Percentiles rank a stretch among this genome's conserved stretches.
Conservation (phyloP, 176 grass and related monocot genomes). For the Musa acuminata region DNA sequence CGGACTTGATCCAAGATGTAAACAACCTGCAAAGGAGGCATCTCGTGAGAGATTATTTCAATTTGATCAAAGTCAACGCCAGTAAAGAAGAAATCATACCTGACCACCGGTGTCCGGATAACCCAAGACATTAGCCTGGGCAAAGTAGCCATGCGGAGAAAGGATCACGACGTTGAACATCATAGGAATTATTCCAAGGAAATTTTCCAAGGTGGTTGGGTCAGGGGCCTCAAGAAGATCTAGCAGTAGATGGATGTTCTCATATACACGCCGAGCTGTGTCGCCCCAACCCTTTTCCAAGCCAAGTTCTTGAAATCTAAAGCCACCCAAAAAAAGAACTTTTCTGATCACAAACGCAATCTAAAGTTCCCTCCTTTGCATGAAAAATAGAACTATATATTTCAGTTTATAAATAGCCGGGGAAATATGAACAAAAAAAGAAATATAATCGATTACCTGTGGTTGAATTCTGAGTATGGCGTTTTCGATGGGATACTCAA, state of each 20-base stretch:
- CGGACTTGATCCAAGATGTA: slow-evolving; percentile 99
- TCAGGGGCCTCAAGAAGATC: slow-evolving; percentile 96
- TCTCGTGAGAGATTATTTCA: background rate
- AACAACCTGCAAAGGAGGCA: slow-evolving; percentile 43
- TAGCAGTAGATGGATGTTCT: slow-evolving; percentile 80
- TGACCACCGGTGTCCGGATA: slow-evolving; percentile 97
- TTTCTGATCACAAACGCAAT: no score
- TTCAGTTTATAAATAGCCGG: no score
- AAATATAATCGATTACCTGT: slow-evolving; percentile 37
- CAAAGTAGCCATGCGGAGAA: slow-evolving; percentile 87
- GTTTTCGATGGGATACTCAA: slow-evolving; percentile 45
- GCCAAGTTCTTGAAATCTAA: slow-evolving; percentile 90
- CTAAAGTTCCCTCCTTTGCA: no score
- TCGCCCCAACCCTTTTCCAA: slow-evolving; percentile 94
- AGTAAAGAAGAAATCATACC: slow-evolving; percentile 23
- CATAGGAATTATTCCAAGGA: slow-evolving; percentile 85
- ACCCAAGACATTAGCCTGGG: slow-evolving; percentile 93
- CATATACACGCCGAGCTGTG: slow-evolving; percentile 50
- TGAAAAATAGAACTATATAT: background rate
- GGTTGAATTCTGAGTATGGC: slow-evolving; percentile 69
- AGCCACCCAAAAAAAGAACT: slow-evolving; percentile 9
- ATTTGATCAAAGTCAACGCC: background rate
- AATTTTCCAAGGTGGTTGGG: slow-evolving; percentile 78
- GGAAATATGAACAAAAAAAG: background rate
- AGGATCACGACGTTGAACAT: slow-evolving; percentile 91